Evolutionary conservation across 2,329 filamentous ascomycete species (phyloP), one percentile per base, ranked within the genome.

Genomic region (Diplodia corticola): DNA sequence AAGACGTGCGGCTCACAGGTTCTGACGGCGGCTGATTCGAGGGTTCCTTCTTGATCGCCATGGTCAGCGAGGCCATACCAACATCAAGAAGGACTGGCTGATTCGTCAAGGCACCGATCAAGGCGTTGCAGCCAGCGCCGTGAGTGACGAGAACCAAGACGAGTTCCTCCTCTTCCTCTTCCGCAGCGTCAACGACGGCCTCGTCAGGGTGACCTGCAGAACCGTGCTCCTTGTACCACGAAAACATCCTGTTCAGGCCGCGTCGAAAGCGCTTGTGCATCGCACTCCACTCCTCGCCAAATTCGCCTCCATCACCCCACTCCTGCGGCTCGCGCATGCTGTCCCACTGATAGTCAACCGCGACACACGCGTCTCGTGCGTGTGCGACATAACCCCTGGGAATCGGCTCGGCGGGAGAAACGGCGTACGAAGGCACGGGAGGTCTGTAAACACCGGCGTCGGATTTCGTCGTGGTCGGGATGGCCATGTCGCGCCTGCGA

Each of bases 271-370:
- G 87, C 74, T 89, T 89, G 78, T 99, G 95, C 95, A 99, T 98
- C 3, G 88, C 84, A 33, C 92, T 91, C 95, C 95, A 99, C 78
- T 98, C 95, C 78, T 99, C 95, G 0, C 92, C 93, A 71, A 92
- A 91, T 50, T 89, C 85, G 46, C 94, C 95, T 10, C 94, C 94
- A 72, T 92, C 89, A 6, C 93, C 94, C 91, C 95, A 98, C 69
- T 89, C 83, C 50, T 92, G 84, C 0, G 91, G 88, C 2, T 85
- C 81, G 15, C 91, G 86, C 84, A 93, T 94, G 67, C 93, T 97
- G 74, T 99, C 93, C 94, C 95, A 99, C 72, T 94, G 91, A 73
- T 92, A 96, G 77, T 99, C 95, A n/a, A 97, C 85, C 60, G 91
- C 85, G 5, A 91, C 84, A 73, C 93, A 98, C 13, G 90, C 88